These are phyloP conservation scores for Botryotinia calthae DNA, from an alignment of 2,329 filamentous ascomycete species.

Conservation along the genomic window DNA sequence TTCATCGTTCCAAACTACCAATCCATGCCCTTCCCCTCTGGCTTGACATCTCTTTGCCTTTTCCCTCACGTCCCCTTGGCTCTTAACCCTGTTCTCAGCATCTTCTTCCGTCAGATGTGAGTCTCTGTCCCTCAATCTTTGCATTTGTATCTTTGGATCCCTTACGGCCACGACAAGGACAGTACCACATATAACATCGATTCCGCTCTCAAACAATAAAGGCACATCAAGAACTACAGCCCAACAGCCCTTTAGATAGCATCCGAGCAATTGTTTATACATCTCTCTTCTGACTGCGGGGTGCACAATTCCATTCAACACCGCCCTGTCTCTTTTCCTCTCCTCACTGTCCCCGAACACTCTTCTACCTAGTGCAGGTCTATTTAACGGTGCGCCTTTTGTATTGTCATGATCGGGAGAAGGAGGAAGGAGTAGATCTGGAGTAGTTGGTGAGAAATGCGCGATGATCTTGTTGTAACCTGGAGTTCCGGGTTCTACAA, in stretches of 20 bases:
- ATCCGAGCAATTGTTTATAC: slow-evolving; percentile 68
- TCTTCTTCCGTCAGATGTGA: slow-evolving; percentile 78
- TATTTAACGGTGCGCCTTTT: slow-evolving; percentile 74
- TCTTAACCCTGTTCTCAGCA: slow-evolving; percentile 79
- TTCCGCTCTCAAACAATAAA: slow-evolving; percentile 81
- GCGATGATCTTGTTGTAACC: slow-evolving; percentile 80
- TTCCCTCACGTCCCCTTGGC: slow-evolving; percentile 80
- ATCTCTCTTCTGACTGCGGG: slow-evolving; percentile 84
- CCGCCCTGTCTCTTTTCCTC: slow-evolving; percentile 65
- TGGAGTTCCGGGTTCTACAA: slow-evolving; percentile 86
- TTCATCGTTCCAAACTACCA: slow-evolving; percentile 90
- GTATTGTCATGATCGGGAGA: slow-evolving; percentile 54
- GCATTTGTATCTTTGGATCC: slow-evolving; percentile 80
- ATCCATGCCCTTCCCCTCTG: slow-evolving; percentile 61
- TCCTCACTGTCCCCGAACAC: slow-evolving; percentile 82
- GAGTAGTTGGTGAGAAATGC: slow-evolving; percentile 78
- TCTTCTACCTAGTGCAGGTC: slow-evolving; percentile 76
- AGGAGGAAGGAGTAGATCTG: slow-evolving; percentile 72
- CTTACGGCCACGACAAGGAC: slow-evolving; percentile 83
- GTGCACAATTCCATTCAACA: slow-evolving; percentile 88
- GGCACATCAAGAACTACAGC: slow-evolving; percentile 92
- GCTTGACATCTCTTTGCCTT: slow-evolving; percentile 76
- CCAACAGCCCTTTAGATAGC: slow-evolving; percentile 76
- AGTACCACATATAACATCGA: slow-evolving; percentile 81
- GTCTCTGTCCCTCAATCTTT: slow-evolving; percentile 72